Evolutionary conservation across 768 basidiomycete genomes (phyloP).

Genomic region (Termitomyces sp.): DNA sequence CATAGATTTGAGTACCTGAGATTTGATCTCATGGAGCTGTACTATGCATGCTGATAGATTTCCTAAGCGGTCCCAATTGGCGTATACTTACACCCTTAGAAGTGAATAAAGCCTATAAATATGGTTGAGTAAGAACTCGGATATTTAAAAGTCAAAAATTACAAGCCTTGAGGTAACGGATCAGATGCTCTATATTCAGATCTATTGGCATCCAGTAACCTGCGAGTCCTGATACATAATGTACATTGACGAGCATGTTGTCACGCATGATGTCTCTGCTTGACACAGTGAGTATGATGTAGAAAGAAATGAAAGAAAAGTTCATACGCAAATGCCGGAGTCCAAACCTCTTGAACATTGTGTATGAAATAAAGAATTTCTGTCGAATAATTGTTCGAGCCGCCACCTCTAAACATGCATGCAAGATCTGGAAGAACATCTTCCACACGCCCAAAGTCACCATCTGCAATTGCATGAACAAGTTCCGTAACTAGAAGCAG

Average conservation of each 20-base stretch:
- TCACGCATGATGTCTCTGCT: constrained; percentile 33
- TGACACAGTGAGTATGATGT: background rate
- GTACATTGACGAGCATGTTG: constrained; percentile 29
- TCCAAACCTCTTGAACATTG: constrained; percentile 30
- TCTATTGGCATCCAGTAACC: constrained; percentile 33
- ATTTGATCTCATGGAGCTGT: too few species aligned
- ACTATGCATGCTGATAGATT: too few species aligned
- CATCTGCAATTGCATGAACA: constrained; percentile 18
- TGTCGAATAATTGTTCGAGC: constrained; percentile 28
- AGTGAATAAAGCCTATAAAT: too few species aligned
- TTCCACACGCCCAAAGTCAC: constrained; percentile 31
- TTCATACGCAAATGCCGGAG: constrained; percentile 25
- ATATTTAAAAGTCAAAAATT: too few species aligned
- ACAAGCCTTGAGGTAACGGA: constrained; percentile 28
- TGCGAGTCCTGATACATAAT: constrained; percentile 25
- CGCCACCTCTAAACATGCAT: constrained; percentile 26
- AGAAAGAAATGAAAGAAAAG: background rate
- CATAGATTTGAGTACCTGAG: too few species aligned
- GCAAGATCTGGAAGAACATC: constrained; percentile 23
- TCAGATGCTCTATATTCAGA: constrained; percentile 35
- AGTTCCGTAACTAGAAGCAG: constrained; percentile 28
- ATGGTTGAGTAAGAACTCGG: too few species aligned
- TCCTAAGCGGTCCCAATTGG: too few species aligned
- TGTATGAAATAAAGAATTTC: constrained; percentile 26
- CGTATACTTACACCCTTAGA: too few species aligned